Evolutionary conservation across 2,329 filamentous ascomycete species (phyloP).

Genomic region (Drechmeria coniospora): DNA sequence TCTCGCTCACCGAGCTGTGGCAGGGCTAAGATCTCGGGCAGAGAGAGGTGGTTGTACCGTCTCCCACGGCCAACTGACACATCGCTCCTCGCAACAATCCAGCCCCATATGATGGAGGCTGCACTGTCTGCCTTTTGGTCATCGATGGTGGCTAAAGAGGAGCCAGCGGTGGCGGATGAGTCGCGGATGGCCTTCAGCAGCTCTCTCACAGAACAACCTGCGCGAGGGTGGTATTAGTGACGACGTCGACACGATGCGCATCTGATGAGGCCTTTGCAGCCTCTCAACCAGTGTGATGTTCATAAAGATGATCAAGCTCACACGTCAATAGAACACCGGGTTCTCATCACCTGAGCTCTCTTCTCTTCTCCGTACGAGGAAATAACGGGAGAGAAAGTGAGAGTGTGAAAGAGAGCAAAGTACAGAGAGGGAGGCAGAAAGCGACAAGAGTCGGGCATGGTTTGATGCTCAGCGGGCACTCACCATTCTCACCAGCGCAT

Average conservation of each 20-base stretch:
- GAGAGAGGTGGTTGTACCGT: conserved; percentile 23
- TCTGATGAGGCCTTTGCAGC: too few relatives aligned
- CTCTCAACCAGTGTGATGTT: too few relatives aligned
- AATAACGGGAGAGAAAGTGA: too few relatives aligned
- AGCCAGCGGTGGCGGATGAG: conserved; percentile 7
- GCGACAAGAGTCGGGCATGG: too few relatives aligned
- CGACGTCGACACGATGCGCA: too few relatives aligned
- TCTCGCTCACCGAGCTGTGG: conserved; percentile 1
- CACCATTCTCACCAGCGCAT: conserved; percentile 22
- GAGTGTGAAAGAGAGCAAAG: too few relatives aligned
- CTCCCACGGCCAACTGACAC: conserved; percentile 19
- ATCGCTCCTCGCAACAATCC: conserved; percentile 18
- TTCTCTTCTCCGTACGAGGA: too few relatives aligned
- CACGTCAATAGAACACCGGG: too few relatives aligned
- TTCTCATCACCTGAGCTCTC: too few relatives aligned
- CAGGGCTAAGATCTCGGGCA: conserved; percentile 14
- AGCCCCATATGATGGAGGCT: conserved; percentile 19
- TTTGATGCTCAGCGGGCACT: too few relatives aligned
- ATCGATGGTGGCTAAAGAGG: conserved; percentile 4
- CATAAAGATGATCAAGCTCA: too few relatives aligned
- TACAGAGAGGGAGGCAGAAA: too few relatives aligned
- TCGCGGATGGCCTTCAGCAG: conserved; percentile 17
- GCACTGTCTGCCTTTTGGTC: conserved; percentile 10
- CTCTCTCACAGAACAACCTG: conserved; percentile 17
- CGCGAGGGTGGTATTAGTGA: neutral